These are phyloP conservation scores for Polygonum maritimum DNA, from an alignment of 148 eudicot genomes.

Conservation along the genomic window DNA sequence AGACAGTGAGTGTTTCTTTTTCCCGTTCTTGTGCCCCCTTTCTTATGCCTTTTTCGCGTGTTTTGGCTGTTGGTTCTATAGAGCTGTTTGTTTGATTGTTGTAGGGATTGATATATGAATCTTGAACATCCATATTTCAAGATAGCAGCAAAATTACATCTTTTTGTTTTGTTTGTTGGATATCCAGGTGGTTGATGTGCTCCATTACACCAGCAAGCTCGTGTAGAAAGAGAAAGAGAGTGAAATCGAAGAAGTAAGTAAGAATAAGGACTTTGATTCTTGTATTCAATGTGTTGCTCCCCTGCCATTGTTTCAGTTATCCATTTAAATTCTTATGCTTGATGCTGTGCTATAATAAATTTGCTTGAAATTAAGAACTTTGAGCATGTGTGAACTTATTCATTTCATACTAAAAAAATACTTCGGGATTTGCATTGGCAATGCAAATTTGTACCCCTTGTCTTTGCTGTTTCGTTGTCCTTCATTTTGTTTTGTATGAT, in stretches of 20 bases:
- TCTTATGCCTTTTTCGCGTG: neutral
- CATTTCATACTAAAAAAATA: too few relatives aligned
- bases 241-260: neutral
- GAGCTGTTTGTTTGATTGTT: neutral
- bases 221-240: neutral
- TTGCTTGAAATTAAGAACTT: neutral
- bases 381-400: neutral
- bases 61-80: neutral
- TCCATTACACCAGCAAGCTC: neutral
- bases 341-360: neutral
- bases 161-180: neutral
- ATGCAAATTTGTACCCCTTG: too few relatives aligned
- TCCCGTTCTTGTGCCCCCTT: neutral
- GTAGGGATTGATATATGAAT: neutral
- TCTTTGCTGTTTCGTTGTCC: too few relatives aligned
- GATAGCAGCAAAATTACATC: neutral
- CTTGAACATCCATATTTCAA: neutral
- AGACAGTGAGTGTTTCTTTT: conserved; percentile 5
- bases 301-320: neutral
- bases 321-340: neutral
- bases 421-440: too few relatives aligned
- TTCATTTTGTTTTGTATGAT: too few relatives aligned
- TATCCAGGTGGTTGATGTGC: conserved; percentile 10
- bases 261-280: neutral
- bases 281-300: neutral